phyloP scores from a whole-genome alignment of 176 grass and related monocot genomes.

The Phyllostachys edulis region DNA sequence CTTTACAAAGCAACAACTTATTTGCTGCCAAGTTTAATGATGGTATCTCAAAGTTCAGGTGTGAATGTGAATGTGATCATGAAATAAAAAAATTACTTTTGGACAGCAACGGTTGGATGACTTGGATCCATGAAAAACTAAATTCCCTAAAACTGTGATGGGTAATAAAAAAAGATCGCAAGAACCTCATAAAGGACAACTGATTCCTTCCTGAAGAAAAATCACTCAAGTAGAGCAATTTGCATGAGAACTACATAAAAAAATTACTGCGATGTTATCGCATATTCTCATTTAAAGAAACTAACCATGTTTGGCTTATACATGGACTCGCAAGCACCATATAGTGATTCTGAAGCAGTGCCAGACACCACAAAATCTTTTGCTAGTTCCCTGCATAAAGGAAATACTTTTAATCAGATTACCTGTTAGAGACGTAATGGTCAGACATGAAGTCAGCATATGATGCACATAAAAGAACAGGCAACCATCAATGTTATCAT shows the following conservation, averaged over 20 bases:
- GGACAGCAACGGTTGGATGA: neutral
- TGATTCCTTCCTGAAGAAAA: neutral
- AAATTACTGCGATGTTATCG: neutral
- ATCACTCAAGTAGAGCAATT: neutral
- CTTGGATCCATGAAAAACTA: neutral
- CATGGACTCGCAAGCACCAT: conserved; percentile 97
- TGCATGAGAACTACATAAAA: neutral
- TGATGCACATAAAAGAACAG: neutral
- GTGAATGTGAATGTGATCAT: neutral
- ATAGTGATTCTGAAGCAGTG: conserved; percentile 84
- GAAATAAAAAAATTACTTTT: neutral
- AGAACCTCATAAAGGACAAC: neutral
- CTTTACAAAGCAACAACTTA: neutral
- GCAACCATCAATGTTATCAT: neutral
- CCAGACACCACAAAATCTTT: conserved; percentile 97
- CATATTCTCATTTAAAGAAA: conserved; percentile 9
- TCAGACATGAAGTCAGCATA: neutral
- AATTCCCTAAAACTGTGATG: neutral
- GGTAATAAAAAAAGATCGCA: neutral
- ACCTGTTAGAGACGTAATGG: neutral
- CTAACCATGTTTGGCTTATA: conserved; percentile 96
- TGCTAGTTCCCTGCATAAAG: conserved; percentile 73
- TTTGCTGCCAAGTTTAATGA: neutral
- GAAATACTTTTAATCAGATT: conserved; percentile 23
- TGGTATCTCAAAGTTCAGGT: neutral